Base-by-base conservation (phyloP, 129 eudicot genomes). In the Glebionis coronaria region DNA sequence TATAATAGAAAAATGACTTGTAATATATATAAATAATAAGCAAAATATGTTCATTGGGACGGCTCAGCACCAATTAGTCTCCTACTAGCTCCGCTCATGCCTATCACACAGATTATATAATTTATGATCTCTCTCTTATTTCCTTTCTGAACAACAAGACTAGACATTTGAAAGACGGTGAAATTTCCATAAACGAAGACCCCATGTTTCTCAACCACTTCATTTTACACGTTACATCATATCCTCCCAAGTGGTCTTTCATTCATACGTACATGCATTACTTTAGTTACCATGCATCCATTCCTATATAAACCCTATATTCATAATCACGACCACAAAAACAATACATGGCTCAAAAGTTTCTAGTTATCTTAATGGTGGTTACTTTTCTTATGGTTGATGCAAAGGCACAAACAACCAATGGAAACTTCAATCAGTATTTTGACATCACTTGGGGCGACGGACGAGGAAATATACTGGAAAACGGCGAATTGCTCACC, bases 311-410 rank as follows among this genome's bases (percentile, higher is more conserved):
- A 58, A 58, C 44, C 28, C 40, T 27, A 58, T 18, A 18, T 51
- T 12, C 9, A 56, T 31, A 56, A 56, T 21, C 18, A 56, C 16
- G 14, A 58, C 16, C 16, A 25, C 19, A 35, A 35, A 61, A 61
- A 61, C 28, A 13, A 29, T 8, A 35, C 13, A 61, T 35, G 49
- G 49, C 65, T 59, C 10, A 19, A 59, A 59, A 59, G 35, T 16
- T 29, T 59, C 12, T 59, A 14, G 3, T 1, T 35, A 61, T 16
- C 49, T 35, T 61, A 21, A 61, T 61, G 65, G 49, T 14, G 20
- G 65, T 9, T 29, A 29, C 47, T 9, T 61, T 61, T 61, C 49
- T 61, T n/a, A 60, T 60, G 65, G 65, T 60, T 61, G 49, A 61
- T 35, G 65, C 14, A 61, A 35, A 35, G 65, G 49, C 28, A 5